Conservation (phyloP, 352 stramenopile species). For the Globisporangium splendens region DNA sequence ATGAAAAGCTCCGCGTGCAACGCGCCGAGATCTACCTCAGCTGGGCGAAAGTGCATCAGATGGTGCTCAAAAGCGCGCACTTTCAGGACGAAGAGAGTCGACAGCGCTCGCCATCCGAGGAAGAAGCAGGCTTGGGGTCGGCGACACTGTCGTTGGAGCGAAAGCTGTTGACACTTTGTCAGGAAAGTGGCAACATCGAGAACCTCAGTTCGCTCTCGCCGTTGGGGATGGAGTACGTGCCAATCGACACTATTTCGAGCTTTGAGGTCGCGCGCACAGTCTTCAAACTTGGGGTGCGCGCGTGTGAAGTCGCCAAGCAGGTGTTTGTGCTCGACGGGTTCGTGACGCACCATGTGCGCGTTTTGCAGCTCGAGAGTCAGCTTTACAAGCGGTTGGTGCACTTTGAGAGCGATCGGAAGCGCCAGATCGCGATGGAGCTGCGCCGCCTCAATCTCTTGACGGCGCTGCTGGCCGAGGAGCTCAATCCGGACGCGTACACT, state of each 20-base stretch:
- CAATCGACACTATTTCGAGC: conserved; percentile 19
- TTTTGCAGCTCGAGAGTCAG: conserved; percentile 53
- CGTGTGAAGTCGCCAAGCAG: conserved; percentile 34
- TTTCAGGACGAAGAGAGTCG: conserved; percentile 21
- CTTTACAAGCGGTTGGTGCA: conserved; percentile 50
- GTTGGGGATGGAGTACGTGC: conserved; percentile 28
- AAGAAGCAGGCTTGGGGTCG: neutral
- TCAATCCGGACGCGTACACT: conserved; percentile 53
- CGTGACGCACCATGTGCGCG: conserved; percentile 57
- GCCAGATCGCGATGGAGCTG: conserved; percentile 64
- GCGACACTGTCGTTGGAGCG: neutral
- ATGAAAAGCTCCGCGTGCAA: conserved; percentile 18
- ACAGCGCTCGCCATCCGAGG: neutral
- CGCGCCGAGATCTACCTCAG: conserved; percentile 40
- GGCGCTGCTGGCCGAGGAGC: conserved; percentile 33
- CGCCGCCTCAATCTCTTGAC: conserved; percentile 43
- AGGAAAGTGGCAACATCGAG: neutral
- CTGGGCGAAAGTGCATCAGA: conserved; percentile 51
- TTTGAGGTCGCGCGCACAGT: conserved; percentile 54
- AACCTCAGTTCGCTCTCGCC: neutral
- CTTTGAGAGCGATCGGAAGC: conserved; percentile 54
- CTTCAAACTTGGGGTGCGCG: conserved; percentile 59
- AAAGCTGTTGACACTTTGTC: conserved; percentile 14
- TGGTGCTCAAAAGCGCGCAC: conserved; percentile 37
- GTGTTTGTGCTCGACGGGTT: conserved; percentile 64